phyloP scores from a whole-genome alignment of 2,329 filamentous ascomycete species.

The Calonectria pteridis region DNA sequence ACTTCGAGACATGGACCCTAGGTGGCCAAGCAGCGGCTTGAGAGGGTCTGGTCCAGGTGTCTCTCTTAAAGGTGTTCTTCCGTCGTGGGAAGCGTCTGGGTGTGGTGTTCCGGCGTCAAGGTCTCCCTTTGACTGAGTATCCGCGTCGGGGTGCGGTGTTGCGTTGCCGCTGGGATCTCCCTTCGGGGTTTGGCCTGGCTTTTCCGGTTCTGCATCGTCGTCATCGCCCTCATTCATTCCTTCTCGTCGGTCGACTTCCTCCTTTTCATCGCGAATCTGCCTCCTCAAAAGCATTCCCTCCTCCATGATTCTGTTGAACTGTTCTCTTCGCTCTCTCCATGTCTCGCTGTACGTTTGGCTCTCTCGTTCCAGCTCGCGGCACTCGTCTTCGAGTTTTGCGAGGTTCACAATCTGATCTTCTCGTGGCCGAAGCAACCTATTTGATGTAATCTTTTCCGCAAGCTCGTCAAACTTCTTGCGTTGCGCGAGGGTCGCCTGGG shows the following conservation, averaged over 20 bases:
- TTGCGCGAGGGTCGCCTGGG: conserved; percentile 79
- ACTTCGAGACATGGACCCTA: conserved; percentile 37
- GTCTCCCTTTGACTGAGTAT: conserved; percentile 47
- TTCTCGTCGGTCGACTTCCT: conserved; percentile 89
- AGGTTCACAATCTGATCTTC: conserved; percentile 85
- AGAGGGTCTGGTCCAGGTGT: conserved; percentile 47
- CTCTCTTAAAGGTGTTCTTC: conserved; percentile 49
- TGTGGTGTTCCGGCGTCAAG: conserved; percentile 45
- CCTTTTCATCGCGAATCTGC: conserved; percentile 93
- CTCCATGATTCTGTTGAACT: conserved; percentile 90
- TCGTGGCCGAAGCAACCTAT: conserved; percentile 82
- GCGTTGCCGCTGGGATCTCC: conserved; percentile 64
- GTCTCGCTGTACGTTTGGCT: conserved; percentile 84
- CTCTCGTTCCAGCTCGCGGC: conserved; percentile 86
- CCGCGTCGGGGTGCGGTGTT: conserved; percentile 63
- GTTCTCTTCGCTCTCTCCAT: conserved; percentile 86
- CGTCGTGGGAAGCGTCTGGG: conserved; percentile 44
- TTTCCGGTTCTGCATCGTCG: conserved; percentile 64
- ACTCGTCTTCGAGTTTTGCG: conserved; percentile 88
- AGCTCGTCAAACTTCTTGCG: conserved; percentile 90
- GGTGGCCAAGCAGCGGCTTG: conserved; percentile 32
- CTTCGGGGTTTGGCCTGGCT: conserved; percentile 63
- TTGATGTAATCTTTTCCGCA: conserved; percentile 87
- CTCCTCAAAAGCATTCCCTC: conserved; percentile 89
- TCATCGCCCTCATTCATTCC: conserved; percentile 80